Percentiles rank a stretch among this genome's conserved stretches.
Conservation (phyloP, 1,284 basidiomycete species). For the Farysia itapuensis region DNA sequence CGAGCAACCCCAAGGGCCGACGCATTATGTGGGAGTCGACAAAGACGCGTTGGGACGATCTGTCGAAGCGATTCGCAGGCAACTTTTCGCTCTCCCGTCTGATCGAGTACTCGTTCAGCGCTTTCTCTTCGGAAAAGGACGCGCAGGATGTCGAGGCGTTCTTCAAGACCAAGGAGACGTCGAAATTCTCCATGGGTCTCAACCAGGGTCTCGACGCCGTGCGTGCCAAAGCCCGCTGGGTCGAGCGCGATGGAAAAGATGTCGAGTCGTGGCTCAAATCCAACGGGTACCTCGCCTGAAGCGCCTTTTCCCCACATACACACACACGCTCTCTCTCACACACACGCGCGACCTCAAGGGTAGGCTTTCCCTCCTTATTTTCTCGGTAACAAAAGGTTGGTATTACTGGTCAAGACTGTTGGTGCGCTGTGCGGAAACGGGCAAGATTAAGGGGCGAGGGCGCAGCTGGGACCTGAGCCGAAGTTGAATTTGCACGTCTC, state of each 20-base stretch:
- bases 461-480: too few relatives aligned
- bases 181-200: constrained; percentile 66
- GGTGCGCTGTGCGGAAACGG: too few relatives aligned
- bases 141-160: constrained; percentile 69
- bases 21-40: constrained; percentile 59
- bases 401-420: too few relatives aligned
- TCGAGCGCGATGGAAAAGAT: constrained; percentile 68
- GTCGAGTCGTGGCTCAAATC: constrained; percentile 66
- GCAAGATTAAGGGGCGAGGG: too few relatives aligned
- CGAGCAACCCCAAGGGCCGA: constrained; percentile 52
- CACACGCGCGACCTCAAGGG: too few relatives aligned
- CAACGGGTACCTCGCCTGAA: constrained; percentile 41
- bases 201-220: constrained; percentile 72
- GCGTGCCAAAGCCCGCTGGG: constrained; percentile 66
- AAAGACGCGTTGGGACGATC: constrained; percentile 54
- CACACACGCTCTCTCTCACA: too few relatives aligned
- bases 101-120: constrained; percentile 66
- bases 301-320: background rate
- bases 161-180: constrained; percentile 60
- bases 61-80: constrained; percentile 68
- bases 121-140: constrained; percentile 72
- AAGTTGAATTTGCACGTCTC: too few relatives aligned
- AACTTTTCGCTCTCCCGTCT: constrained; percentile 56
- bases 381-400: too few relatives aligned
- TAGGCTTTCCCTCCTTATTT: too few relatives aligned